Evolutionary conservation across 768 basidiomycete genomes (phyloP).

Genomic region (Boletus fagicola): DNA sequence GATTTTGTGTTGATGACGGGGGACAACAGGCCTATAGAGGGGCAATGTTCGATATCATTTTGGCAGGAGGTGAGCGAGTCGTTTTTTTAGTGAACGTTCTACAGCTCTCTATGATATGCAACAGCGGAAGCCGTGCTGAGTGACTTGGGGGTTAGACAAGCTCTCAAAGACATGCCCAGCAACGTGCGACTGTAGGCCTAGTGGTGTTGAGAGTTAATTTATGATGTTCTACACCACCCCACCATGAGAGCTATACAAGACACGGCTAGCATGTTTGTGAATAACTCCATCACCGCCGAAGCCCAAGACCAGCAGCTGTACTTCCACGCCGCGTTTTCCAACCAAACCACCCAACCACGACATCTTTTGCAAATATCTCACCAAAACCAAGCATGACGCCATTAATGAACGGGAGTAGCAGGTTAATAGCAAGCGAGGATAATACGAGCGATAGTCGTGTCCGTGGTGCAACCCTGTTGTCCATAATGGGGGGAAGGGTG

Average conservation of each 20-base stretch:
- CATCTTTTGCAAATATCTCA: conserved; percentile 84
- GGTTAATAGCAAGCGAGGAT: conserved; percentile 78
- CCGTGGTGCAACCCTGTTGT: conserved; percentile 59
- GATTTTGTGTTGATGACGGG: background rate
- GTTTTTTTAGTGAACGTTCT: background rate
- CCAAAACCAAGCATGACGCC: conserved; percentile 97
- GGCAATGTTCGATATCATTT: conserved; percentile 26
- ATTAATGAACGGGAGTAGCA: conserved; percentile 85
- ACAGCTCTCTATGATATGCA: background rate
- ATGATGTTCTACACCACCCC: background rate
- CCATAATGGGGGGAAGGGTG: conserved; percentile 69
- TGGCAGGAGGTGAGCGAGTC: conserved; percentile 20
- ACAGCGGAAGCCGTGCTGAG: conserved; percentile 57
- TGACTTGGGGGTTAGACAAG: conserved; percentile 60
- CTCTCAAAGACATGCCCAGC: conserved; percentile 53
- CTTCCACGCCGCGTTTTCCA: conserved; percentile 36
- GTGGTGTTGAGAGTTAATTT: background rate
- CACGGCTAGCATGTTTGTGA: background rate
- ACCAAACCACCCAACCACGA: conserved; percentile 55
- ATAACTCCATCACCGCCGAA: conserved; percentile 18
- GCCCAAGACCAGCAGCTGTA: conserved; percentile 25
- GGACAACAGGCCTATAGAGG: conserved; percentile 19
- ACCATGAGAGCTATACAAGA: background rate
- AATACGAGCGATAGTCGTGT: conserved; percentile 68
- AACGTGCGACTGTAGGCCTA: conserved; percentile 43